Conservation (phyloP, 495 filamentous ascomycete genomes). For the Penicillium canariense region DNA sequence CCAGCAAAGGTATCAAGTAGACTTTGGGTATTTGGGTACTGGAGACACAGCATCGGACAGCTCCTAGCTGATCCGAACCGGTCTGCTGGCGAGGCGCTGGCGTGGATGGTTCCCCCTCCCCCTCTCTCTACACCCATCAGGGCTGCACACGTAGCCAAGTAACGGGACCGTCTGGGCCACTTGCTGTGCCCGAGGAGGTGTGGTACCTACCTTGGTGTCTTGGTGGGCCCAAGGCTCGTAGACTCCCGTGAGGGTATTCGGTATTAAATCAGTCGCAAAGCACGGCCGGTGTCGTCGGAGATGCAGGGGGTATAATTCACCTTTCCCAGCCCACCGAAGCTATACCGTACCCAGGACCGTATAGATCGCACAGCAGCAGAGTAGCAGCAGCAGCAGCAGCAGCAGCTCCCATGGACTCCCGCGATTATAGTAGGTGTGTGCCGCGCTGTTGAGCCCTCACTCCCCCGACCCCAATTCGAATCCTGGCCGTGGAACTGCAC, state of each 20-base stretch:
- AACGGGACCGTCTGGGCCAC: conserved; percentile 26
- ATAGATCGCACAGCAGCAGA: background rate
- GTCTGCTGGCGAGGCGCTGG: conserved; percentile 19
- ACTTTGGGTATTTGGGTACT: background rate
- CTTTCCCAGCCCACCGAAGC: background rate
- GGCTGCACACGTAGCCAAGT: conserved; percentile 39
- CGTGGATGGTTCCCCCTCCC: conserved; percentile 20
- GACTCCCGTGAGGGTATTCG: background rate
- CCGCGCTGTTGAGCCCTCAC: background rate
- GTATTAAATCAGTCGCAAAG: background rate
- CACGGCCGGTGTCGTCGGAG: background rate
- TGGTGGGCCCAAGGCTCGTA: background rate
- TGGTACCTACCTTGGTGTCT: conserved; percentile 9
- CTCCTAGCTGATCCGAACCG: conserved; percentile 11
- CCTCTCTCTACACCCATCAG: conserved; percentile 24
- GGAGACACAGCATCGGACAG: background rate
- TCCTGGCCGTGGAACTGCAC: background rate
- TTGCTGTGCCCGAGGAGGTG: conserved; percentile 9
- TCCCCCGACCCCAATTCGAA: background rate
- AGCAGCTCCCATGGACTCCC: conserved; percentile 34
- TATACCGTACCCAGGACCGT: background rate
- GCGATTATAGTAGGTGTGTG: conserved; percentile 37
- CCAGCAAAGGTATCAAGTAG: background rate
- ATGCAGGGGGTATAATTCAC: background rate
- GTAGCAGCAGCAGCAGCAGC: background rate